Conservation (phyloP, 148 eudicot genomes). For the Silene uniflora region DNA sequence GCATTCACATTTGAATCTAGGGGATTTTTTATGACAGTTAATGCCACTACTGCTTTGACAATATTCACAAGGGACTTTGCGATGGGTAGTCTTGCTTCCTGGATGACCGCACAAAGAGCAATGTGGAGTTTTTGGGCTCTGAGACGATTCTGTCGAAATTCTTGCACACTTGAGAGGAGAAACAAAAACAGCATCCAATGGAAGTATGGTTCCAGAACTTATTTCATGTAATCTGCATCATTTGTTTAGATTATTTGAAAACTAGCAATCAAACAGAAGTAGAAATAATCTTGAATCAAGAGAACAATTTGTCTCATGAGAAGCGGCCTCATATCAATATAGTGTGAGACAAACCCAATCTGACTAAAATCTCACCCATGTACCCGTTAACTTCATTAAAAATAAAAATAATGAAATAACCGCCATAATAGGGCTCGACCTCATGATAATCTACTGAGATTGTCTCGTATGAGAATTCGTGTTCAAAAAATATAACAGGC, state of each 20-base stretch:
- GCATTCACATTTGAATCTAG: constrained; percentile 69
- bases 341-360: background rate
- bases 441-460: too few species aligned
- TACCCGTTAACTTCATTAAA: too few species aligned
- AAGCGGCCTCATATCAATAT: background rate
- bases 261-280: background rate
- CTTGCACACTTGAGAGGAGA: constrained; percentile 23
- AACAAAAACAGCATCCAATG: constrained; percentile 22
- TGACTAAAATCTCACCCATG: too few species aligned
- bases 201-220: constrained; percentile 40
- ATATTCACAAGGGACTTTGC: constrained; percentile 52
- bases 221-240: constrained; percentile 62
- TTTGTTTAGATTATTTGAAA: constrained; percentile 1
- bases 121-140: constrained; percentile 50
- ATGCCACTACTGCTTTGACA: constrained; percentile 43
- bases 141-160: constrained; percentile 31
- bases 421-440: too few species aligned
- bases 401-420: too few species aligned
- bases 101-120: constrained; percentile 98
- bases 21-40: constrained; percentile 55
- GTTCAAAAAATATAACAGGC: background rate
- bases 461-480: background rate
- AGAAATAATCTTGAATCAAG: background rate
- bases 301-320: background rate
- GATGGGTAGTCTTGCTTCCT: constrained; percentile 72